Evolutionary conservation across 2,329 filamentous ascomycete species (phyloP).

Genomic region (Fusarium sp.): DNA sequence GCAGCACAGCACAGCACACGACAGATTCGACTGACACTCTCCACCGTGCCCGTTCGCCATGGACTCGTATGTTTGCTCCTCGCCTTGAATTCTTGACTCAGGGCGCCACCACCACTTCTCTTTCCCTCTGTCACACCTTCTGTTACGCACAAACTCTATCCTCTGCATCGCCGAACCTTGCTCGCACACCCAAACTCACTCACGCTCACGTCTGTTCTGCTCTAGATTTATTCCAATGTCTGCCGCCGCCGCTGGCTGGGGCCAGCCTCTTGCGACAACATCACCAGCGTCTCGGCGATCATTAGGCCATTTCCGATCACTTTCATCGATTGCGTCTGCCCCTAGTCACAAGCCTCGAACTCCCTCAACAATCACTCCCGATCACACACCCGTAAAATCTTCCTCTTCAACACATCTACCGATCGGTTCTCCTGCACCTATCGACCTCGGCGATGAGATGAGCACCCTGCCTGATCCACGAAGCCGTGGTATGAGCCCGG

Average conservation of each 20-base stretch:
- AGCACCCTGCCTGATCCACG: conserved; percentile 76
- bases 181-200: not conserved
- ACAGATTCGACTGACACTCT: conserved; percentile 37
- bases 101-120: conserved; percentile 15
- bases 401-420: conserved; percentile 50
- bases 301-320: conserved; percentile 63
- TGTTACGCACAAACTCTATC: conserved; percentile 22
- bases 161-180: conserved; percentile 7
- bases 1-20: conserved; percentile 29
- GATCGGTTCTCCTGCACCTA: conserved; percentile 49
- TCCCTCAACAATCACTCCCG: conserved; percentile 45
- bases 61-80: conserved; percentile 45
- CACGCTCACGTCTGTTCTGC: conserved; percentile 19
- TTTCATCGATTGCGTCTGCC: conserved; percentile 63
- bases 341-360: conserved; percentile 50
- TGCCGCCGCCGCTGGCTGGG: conserved; percentile 62
- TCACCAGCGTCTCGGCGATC: conserved; percentile 46
- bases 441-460: conserved; percentile 68
- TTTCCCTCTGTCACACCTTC: conserved; percentile 8
- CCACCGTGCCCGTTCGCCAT: conserved; percentile 38
- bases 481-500: conserved; percentile 61
- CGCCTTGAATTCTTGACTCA: conserved; percentile 27
- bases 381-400: conserved; percentile 53
- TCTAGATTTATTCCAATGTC: conserved; percentile 59
- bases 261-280: conserved; percentile 52